Evolutionary conservation across 805 yeast species (phyloP), one percentile per base, ranked within the genome.

Genomic region (Teunomyces atbi): DNA sequence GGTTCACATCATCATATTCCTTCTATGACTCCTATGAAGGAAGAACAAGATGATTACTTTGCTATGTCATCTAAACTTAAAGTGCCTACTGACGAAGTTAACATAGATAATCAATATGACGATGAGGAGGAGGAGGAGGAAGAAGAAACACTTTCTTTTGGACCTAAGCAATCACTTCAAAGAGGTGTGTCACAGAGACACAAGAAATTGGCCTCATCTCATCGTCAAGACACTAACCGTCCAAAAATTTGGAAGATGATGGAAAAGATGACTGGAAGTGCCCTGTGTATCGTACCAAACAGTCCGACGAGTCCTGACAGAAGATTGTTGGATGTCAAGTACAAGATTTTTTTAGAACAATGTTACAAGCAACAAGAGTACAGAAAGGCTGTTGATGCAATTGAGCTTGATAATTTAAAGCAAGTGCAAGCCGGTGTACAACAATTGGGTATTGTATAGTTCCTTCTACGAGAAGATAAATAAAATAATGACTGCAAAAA

Each of bases 301-400:
- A 64, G 78, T 3, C 68, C 60, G 13, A 66, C 68, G 37, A 78
- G 79, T 48, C 81, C 87, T 0, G 96, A 89, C 65, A 76, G 89
- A 57, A 72, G 74, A 55, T 73, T 94, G 49, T 76, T 94, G 62
- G 70, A 78, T 49, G 86, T 84, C 33, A 94, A 94, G 68, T 94
- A 89, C 73, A 78, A 82, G 66, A 80, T 92, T 37, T 90, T 89
- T 77, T 71, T 89, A 46, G 97, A 92, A 60, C 94, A 89, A 80
- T 89, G 95, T 38, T 79, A 73, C 55, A 78, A 85, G 23, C 98
- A 94, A 68, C 84, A 78, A 58, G 80, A 75, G 57, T 92, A 89
- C 68, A 79, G 98, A 63, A 65, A 70, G 19, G 61, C 79, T 71
- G 89, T 92, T 39, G 87, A 83, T 54, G 64, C 61, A 34, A 72